Percentiles rank a stretch among this genome's conserved stretches.
These are phyloP conservation scores for Kalanchoe fedtschenkoi DNA, from an alignment of 164 flowering plant genomes.

Conservation along the genomic window DNA sequence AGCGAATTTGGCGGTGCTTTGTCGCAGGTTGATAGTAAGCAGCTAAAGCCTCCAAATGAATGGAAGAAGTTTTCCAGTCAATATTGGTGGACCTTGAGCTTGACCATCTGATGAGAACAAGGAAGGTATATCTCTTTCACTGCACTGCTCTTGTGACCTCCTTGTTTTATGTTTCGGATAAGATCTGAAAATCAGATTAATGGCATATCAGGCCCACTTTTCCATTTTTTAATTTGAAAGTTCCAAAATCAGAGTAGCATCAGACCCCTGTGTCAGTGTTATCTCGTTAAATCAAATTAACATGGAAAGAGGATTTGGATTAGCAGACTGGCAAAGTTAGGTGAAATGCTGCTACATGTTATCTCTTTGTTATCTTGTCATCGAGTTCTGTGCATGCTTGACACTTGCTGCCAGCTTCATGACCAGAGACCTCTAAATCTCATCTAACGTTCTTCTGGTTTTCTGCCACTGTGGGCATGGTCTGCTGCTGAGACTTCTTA, in stretches of 20 bases:
- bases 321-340: not conserved
- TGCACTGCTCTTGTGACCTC: not conserved
- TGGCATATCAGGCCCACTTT: not conserved
- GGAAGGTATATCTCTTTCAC: not conserved
- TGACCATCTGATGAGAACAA: constrained; percentile 1
- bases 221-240: not conserved
- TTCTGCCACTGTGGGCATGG: not conserved
- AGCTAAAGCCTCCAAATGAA: not conserved
- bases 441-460: not conserved
- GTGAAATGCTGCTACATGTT: not conserved
- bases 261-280: not conserved
- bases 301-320: not conserved
- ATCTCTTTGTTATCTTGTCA: constrained; percentile 5
- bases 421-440: not conserved
- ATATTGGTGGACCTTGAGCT: not conserved
- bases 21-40: not conserved
- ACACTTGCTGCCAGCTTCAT: constrained; percentile 4
- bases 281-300: not conserved
- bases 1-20: not conserved
- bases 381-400: constrained; percentile 1
- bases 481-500: not conserved
- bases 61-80: not conserved
- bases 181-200: not conserved
- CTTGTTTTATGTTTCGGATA: not conserved
- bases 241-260: too few relatives aligned